Conservation (phyloP, 108 stramenopile genomes). For the Cyclotella atomus region DNA sequence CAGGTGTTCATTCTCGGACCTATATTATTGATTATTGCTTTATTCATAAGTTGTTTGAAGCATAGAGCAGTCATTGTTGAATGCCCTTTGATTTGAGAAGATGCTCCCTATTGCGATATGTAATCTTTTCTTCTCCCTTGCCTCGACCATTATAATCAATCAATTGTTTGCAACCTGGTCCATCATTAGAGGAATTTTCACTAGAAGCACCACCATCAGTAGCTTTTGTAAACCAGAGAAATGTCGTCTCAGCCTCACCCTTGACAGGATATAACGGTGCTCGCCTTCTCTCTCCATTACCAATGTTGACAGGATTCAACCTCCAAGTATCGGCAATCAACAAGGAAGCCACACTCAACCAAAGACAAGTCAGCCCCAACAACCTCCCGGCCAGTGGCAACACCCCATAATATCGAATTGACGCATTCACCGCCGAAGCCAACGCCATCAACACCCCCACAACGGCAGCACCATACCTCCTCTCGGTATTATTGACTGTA, state of each 20-base stretch:
- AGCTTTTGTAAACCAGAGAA: slow-evolving; percentile 57
- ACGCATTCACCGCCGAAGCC: slow-evolving; percentile 65
- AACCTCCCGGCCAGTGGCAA: slow-evolving; percentile 73
- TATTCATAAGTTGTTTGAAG: too few species aligned
- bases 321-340: slow-evolving; percentile 81
- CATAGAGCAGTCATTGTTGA: too few species aligned
- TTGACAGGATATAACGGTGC: slow-evolving; percentile 62
- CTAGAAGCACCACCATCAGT: not conserved
- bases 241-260: slow-evolving; percentile 62
- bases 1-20: too few species aligned
- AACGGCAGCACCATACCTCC: slow-evolving; percentile 78
- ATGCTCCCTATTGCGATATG: not conserved
- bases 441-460: slow-evolving; percentile 67
- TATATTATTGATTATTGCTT: too few species aligned
- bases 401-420: slow-evolving; percentile 67
- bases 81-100: not conserved
- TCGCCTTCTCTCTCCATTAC: slow-evolving; percentile 15
- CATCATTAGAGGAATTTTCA: not conserved
- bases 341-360: slow-evolving; percentile 75
- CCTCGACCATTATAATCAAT: not conserved
- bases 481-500: slow-evolving; percentile 94
- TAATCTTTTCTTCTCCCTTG: not conserved
- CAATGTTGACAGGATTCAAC: slow-evolving; percentile 67
- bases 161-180: not conserved
- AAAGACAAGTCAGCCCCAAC: slow-evolving; percentile 67